These are phyloP conservation scores for Fusarium denticulatum DNA, from an alignment of 2,329 filamentous ascomycete species.

Conservation along the genomic window DNA sequence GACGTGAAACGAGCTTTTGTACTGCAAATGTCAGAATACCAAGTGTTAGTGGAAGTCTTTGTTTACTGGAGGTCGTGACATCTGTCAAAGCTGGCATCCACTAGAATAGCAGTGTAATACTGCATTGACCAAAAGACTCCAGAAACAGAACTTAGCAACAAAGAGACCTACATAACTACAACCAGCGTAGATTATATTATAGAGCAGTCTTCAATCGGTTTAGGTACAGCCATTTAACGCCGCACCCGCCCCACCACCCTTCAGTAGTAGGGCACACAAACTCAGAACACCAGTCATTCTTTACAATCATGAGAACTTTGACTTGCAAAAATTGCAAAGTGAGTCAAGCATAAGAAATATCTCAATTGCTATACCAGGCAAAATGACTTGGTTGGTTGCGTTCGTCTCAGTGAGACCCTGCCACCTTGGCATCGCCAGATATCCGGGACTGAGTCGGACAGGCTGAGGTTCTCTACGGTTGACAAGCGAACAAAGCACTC, in stretches of 20 bases:
- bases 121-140: not conserved
- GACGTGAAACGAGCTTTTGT: not conserved
- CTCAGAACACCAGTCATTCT: not conserved
- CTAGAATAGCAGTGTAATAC: accelerated
- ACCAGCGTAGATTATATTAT: accelerated
- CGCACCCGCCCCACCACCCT: not conserved
- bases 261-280: not conserved
- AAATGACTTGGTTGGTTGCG: no score
- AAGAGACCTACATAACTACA: not conserved
- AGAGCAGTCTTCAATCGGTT: not conserved
- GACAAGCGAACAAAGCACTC: accelerated
- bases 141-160: not conserved
- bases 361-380: not conserved
- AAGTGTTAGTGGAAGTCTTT: not conserved
- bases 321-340: not conserved
- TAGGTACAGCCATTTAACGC: not conserved
- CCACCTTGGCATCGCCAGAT: not conserved
- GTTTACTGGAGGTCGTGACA: accelerated
- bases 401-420: accelerated
- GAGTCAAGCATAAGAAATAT: not conserved
- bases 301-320: not conserved
- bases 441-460: not conserved
- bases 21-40: not conserved
- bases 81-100: accelerated
- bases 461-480: accelerated